phyloP scores from a whole-genome alignment of 208 protist genomes.

The Acanthamoeba culbertsoni region DNA sequence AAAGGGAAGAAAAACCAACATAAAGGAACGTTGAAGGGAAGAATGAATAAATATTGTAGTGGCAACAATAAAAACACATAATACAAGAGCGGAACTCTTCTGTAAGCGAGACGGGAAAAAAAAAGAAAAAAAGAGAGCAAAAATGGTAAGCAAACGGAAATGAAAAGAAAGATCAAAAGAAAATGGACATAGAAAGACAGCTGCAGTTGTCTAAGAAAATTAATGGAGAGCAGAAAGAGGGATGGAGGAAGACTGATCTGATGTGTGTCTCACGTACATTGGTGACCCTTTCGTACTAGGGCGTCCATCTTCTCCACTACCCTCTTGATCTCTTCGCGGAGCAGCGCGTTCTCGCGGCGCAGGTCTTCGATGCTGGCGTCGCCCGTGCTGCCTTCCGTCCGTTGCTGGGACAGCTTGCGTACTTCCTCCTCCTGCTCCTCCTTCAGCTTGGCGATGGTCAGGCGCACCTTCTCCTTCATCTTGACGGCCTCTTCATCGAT shows the following conservation, averaged over 20 bases:
- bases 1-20: not conserved
- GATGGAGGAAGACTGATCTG: not conserved
- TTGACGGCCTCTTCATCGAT: not conserved
- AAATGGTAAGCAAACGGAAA: not conserved
- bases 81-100: no score
- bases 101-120: not conserved
- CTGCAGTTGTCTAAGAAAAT: not conserved
- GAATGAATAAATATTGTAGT: no score
- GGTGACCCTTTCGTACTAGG: not conserved
- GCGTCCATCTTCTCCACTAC: not conserved
- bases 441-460: not conserved
- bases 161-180: not conserved
- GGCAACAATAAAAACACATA: no score
- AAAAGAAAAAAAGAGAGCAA: not conserved
- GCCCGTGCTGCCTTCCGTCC: not conserved
- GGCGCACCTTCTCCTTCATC: not conserved
- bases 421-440: not conserved
- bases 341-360: not conserved
- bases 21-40: not conserved
- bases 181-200: not conserved
- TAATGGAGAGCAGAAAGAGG: not conserved
- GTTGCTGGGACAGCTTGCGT: not conserved
- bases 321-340: not conserved
- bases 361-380: not conserved
- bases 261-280: conserved; percentile 32